A percentile compares a stretch with the other conserved stretches of the same genome.
phyloP scores from a whole-genome alignment of 352 stramenopile species.

The Globisporangium perplexum region DNA sequence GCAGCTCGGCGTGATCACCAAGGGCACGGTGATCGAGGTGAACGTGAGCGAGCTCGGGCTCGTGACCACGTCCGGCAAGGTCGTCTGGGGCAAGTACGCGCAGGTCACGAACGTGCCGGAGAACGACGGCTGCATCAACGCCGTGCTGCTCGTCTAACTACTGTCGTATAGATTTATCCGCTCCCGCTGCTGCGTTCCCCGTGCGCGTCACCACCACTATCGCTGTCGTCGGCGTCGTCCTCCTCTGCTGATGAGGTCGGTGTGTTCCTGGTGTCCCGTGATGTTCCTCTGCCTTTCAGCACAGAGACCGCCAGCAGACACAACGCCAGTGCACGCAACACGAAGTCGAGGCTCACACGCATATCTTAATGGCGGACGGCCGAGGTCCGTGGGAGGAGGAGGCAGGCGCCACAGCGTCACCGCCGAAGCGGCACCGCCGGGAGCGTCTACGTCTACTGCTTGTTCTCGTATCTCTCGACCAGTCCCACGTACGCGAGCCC shows the following conservation, averaged over 20 bases:
- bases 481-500: conserved; percentile 95
- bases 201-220: no score
- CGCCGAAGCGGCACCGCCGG: no score
- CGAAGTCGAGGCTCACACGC: neutral
- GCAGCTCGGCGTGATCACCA: conserved; percentile 98
- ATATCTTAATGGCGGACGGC: neutral
- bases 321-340: no score
- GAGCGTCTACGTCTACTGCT: conserved; percentile 14
- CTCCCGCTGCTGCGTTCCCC: neutral
- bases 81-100: conserved; percentile 99
- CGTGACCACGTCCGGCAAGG: conserved; percentile 98
- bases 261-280: neutral
- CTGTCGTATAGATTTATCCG: conserved; percentile 38
- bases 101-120: conserved; percentile 99
- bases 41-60: conserved; percentile 99
- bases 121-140: conserved; percentile 99
- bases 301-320: no score
- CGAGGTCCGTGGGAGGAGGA: no score
- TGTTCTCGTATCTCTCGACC: conserved; percentile 88
- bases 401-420: neutral
- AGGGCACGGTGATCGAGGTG: conserved; percentile 98
- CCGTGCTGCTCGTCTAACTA: conserved; percentile 97
- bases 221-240: neutral
- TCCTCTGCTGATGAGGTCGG: neutral
- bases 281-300: no score